These are phyloP conservation scores for Hydnum rufescens DNA, from an alignment of 768 basidiomycete species.

Conservation along the genomic window DNA sequence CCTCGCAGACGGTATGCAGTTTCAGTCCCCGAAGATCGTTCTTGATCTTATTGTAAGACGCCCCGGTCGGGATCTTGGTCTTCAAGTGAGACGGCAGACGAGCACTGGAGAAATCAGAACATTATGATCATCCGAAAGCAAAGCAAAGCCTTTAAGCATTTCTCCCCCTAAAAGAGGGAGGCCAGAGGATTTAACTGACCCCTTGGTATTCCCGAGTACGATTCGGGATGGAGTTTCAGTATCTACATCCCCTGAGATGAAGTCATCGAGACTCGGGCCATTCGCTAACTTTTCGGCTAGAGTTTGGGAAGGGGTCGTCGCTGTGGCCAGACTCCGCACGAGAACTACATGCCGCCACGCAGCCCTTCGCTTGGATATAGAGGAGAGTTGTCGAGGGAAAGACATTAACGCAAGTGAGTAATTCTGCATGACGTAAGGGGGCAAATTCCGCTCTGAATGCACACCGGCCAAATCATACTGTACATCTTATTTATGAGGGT, in stretches of 20 bases:
- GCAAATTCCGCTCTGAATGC: too few species aligned
- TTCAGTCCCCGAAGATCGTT: constrained; percentile 81
- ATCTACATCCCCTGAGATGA: constrained; percentile 36
- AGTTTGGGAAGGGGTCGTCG: not conserved
- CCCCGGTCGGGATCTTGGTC: constrained; percentile 77
- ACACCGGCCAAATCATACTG: too few species aligned
- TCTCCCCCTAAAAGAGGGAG: not conserved
- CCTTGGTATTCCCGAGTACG: constrained; percentile 48
- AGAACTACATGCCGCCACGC: too few species aligned
- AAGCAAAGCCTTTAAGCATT: not conserved
- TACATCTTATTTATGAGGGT: too few species aligned
- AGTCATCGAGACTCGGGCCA: constrained; percentile 67
- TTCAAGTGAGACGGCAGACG: constrained; percentile 76
- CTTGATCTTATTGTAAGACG: constrained; percentile 82
- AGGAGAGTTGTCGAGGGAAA: too few species aligned
- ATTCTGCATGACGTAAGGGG: too few species aligned
- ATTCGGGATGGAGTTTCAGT: constrained; percentile 29
- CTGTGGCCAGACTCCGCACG: too few species aligned
- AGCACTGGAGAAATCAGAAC: constrained; percentile 29
- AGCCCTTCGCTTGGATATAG: too few species aligned
- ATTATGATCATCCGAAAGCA: too few species aligned
- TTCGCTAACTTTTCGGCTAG: constrained; percentile 23
- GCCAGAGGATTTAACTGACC: constrained; percentile 24
- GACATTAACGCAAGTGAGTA: too few species aligned
- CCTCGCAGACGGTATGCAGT: constrained; percentile 94